Conservation (phyloP, 73 alveolate species). For the Tetrahymena thermophila region DNA sequence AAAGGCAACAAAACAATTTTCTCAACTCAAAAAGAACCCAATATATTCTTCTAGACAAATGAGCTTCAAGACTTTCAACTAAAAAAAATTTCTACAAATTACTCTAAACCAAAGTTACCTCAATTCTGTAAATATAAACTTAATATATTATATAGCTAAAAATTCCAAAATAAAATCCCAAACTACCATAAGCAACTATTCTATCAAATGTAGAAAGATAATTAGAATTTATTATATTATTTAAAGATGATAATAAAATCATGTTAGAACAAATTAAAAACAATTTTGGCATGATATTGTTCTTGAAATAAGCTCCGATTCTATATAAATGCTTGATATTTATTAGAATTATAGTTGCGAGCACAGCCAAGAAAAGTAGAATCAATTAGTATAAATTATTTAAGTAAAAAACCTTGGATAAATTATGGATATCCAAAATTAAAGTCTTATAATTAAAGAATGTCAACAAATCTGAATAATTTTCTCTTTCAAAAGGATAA, state of each 20-base stretch:
- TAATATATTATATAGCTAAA: not conserved
- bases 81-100: not conserved
- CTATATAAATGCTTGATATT: not conserved
- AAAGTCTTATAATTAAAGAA: not conserved
- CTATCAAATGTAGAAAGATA: not conserved
- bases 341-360: not conserved
- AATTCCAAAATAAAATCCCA: not conserved
- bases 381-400: not conserved
- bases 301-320: not conserved
- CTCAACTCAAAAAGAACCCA: not conserved
- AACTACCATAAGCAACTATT: not conserved
- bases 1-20: not conserved
- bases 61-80: not conserved
- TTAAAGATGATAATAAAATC: not conserved
- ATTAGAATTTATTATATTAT: not conserved
- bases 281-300: not conserved
- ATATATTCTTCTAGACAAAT: not conserved
- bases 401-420: not conserved
- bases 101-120: not conserved
- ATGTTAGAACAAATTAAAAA: not conserved
- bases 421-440: not conserved
- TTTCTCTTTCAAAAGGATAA: not conserved
- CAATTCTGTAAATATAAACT: not conserved
- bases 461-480: not conserved
- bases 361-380: not conserved